Evolutionary conservation across 306 rosid species (phyloP), one percentile per base, ranked within the genome.

Genomic region (Bauhinia variegata): DNA sequence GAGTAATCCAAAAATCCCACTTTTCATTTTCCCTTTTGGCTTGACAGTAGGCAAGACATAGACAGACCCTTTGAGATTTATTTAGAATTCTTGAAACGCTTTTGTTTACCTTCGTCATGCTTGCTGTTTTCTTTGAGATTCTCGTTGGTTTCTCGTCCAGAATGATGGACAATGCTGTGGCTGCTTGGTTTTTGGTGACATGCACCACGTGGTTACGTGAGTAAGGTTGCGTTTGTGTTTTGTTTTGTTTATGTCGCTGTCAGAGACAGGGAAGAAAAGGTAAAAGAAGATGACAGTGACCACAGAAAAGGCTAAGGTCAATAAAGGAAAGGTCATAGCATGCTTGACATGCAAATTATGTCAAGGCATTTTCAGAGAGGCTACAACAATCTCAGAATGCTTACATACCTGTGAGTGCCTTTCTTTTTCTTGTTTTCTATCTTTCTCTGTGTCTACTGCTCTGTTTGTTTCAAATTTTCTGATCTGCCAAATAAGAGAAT

Each of bases 201-300:
- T 87, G 89, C 92, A 84, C 76, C 84, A 77, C 63, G 67, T 69
- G 73, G 54, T 54, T 79, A 78, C 83, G 85, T 87, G 60, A 62
- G 41, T 68, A 37, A 52, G 70, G 70, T 66, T 59, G 66, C 38
- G 8, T 14, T 56, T 67, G 38, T 57, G 43, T n/a, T 54, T 42
- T 48, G 32, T 60, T 56, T 7, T 41, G 79, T 65, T 50, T 38
- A 71, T 70, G 77, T 67, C 77, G 6, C 60, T 73, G 61, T 70
- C 63, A 55, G 70, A 53, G 32, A 17, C 61, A 44, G 18, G 32
- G 11, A 32, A 32, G 49, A 4, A 33, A 16, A 38, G 37, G 14
- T 28, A 37, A n/a, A 49, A 18, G 41, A 67, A 17, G 72, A 54
- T 3, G 75, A 75, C 55, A 63, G 79, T 11, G 80, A 44, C 59